Conservation (phyloP, 2,329 filamentous ascomycete species). For the Fusarium dlaminii region DNA sequence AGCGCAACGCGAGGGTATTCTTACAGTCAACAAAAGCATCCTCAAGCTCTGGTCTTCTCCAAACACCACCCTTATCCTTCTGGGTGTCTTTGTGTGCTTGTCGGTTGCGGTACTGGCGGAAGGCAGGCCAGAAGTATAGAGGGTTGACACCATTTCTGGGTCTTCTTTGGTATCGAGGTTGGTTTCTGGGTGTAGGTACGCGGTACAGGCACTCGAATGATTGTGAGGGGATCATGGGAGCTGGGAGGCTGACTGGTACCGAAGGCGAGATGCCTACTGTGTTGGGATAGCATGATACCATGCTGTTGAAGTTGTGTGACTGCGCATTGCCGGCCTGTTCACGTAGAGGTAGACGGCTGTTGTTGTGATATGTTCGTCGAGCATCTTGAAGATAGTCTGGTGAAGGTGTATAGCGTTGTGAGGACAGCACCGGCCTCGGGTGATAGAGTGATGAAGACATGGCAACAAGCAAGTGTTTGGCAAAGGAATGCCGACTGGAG, state of each 20-base stretch:
- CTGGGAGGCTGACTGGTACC: slow-evolving; percentile 59
- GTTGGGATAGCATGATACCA: slow-evolving; percentile 57
- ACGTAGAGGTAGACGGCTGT: slow-evolving; percentile 57
- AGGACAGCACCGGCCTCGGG: slow-evolving; percentile 59
- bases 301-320: slow-evolving; percentile 51
- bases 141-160: slow-evolving; percentile 61
- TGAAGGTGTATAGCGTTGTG: slow-evolving; percentile 60
- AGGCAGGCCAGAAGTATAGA: slow-evolving; percentile 69
- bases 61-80: slow-evolving; percentile 68
- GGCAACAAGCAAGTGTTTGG: slow-evolving; percentile 27
- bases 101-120: slow-evolving; percentile 72
- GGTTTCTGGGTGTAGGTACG: slow-evolving; percentile 50
- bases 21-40: slow-evolving; percentile 74
- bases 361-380: slow-evolving; percentile 52
- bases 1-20: slow-evolving; percentile 24
- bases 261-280: slow-evolving; percentile 55
- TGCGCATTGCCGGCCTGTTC: slow-evolving; percentile 65
- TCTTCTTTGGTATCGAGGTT: slow-evolving; percentile 49
- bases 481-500: slow-evolving; percentile 48
- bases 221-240: slow-evolving; percentile 61
- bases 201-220: slow-evolving; percentile 56
- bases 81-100: slow-evolving; percentile 70
- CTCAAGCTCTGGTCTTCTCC: slow-evolving; percentile 64
- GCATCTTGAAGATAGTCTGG: slow-evolving; percentile 57
- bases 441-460: slow-evolving; percentile 54